Evolutionary conservation across 139 green algal genomes (phyloP).

Genomic region (Chlorella ohadii): DNA sequence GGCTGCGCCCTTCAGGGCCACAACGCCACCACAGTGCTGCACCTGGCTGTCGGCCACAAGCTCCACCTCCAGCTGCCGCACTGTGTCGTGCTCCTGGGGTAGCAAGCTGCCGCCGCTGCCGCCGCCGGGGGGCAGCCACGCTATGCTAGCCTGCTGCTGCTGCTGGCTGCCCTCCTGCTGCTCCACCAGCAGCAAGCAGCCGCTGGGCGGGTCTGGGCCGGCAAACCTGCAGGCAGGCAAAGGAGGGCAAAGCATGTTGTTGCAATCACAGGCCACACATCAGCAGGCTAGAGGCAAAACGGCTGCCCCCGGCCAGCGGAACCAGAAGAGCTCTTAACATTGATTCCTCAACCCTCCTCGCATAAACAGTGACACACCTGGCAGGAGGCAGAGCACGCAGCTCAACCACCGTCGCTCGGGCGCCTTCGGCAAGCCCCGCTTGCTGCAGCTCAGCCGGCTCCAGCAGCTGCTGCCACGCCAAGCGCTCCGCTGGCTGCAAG

Average conservation of each 20-base stretch:
- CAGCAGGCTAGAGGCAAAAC: not conserved
- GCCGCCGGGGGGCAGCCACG: not conserved
- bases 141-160: not conserved
- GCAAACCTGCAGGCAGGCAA: constrained; percentile 8
- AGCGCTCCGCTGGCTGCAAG: constrained; percentile 9
- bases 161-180: not conserved
- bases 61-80: constrained; percentile 11
- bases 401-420: not conserved
- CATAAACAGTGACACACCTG: not conserved
- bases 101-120: constrained; percentile 4
- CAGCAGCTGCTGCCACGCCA: constrained; percentile 11
- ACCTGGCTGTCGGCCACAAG: not conserved
- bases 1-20: no score
- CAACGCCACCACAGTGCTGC: no score
- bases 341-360: no score
- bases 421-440: not conserved
- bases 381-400: not conserved
- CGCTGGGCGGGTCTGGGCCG: not conserved
- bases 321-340: no score
- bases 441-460: not conserved
- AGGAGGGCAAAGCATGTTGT: not conserved
- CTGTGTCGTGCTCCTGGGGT: constrained; percentile 5
- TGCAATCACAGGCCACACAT: not conserved
- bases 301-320: no score
- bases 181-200: constrained; percentile 4